Base-by-base conservation (phyloP, 2,329 filamentous ascomycete species). In the Cyphellophora attinorum region DNA sequence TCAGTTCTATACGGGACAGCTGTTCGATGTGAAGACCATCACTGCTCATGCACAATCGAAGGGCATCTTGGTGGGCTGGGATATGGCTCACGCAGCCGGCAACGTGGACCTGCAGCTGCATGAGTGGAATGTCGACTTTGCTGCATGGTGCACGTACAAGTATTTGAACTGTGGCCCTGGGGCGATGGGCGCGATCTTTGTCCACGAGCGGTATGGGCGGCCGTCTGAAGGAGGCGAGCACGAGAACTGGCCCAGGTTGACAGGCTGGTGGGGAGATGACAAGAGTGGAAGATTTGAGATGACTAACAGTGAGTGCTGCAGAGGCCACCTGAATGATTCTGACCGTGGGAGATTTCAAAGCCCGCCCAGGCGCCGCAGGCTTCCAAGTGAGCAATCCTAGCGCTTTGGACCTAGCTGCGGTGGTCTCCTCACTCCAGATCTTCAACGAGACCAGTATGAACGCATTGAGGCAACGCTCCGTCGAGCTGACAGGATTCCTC, bases 91-190 rank as follows among this genome's bases (percentile, higher is more conserved):
- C 56, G 84, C 85, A 0, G 82, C 74, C 14, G 86, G 86, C 19
- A 94, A 94, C 52, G 82, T 93, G 2, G 76, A 81, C 27, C 60
- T 94, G 12, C 61, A 68, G 38, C 68, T 94, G 13, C 85, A 93
- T 57, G 83, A 89, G 49, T 94, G 86, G 86, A 72, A 82, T 46
- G 85, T 93, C 19, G 86, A 94, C 56, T 93, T 93, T 51, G 86
- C 88, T 11, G 83, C 74, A 35, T 94, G 86, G 86, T 94, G 86
- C 59, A 88, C 80, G 12, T 94, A 94, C 69, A 94, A 94, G 62
- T 94, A 94, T 62, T 72, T 93, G 55, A 93, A 93, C 54, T 77
- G 79, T 16, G 86, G 86, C 0, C 85, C 86, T 0, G 86, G 86
- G 3, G 71, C 78, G 11, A 93, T 93, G 44, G 85, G 75, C 1